phyloP scores from a whole-genome alignment of 2,329 filamentous ascomycete genomes.

The Colletotrichum australisinense region DNA sequence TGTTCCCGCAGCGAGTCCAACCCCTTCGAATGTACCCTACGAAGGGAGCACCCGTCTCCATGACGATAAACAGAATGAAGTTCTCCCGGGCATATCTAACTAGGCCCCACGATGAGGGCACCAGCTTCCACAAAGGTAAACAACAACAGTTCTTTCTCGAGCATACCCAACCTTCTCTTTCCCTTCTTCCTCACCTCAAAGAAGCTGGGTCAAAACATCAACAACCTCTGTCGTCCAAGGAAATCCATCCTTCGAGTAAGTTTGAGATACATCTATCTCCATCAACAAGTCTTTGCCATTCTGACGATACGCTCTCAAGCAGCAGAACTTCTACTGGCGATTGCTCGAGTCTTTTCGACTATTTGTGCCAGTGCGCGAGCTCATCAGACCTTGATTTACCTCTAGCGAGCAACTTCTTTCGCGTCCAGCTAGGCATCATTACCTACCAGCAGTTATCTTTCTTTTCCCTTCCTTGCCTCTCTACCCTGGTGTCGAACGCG shows the following conservation, averaged over 20 bases:
- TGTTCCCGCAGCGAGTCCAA: too few relatives aligned
- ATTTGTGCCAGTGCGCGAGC: neutral
- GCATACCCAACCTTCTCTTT: neutral
- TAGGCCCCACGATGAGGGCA: too few relatives aligned
- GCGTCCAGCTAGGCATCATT: neutral
- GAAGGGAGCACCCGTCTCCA: neutral
- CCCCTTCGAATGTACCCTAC: neutral
- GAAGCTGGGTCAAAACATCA: neutral
- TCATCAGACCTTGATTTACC: neutral
- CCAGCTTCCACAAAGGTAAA: too few relatives aligned
- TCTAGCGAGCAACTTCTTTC: neutral
- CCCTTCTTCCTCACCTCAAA: neutral
- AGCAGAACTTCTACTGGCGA: neutral
- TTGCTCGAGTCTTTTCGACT: neutral
- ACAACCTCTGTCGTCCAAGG: neutral
- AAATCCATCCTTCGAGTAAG: neutral
- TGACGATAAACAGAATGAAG: neutral
- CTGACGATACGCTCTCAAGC: neutral
- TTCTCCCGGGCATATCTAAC: too few relatives aligned
- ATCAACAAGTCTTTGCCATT: neutral
- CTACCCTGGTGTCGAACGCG: neutral
- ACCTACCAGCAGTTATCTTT: neutral
- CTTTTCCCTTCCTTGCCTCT: neutral
- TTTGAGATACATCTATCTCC: neutral
- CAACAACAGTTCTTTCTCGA: neutral